These are phyloP conservation scores for Olyra latifolia DNA, from an alignment of 176 grass and related monocot species.

Conservation along the genomic window DNA sequence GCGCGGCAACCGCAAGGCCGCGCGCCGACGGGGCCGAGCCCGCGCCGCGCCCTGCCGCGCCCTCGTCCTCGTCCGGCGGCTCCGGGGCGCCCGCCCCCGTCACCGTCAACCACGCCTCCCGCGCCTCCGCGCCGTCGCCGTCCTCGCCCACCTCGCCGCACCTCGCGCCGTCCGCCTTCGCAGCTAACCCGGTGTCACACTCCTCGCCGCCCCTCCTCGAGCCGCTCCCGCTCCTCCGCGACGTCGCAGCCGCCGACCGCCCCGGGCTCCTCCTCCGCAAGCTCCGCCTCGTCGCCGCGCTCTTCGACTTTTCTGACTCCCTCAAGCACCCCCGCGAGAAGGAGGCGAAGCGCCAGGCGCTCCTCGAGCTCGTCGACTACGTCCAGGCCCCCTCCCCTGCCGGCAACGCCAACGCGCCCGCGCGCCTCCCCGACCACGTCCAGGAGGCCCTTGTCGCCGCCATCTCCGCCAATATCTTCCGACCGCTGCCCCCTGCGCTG, in stretches of 20 bases:
- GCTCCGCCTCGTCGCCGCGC: constrained; percentile 71
- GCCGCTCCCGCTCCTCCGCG: constrained; percentile 72
- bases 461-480: constrained; percentile 79
- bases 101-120: constrained; percentile 77
- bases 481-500: constrained; percentile 60
- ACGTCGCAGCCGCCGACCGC: constrained; percentile 66
- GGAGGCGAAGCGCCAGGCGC: constrained; percentile 83
- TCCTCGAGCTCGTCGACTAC: constrained; percentile 84
- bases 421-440: constrained; percentile 62
- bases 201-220: constrained; percentile 59
- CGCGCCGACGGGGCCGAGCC: constrained; percentile 50
- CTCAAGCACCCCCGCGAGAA: constrained; percentile 73
- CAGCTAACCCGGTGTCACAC: constrained; percentile 4
- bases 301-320: constrained; percentile 78
- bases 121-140: constrained; percentile 44
- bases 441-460: constrained; percentile 70
- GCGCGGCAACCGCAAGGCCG: constrained; percentile 60
- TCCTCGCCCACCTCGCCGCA: constrained; percentile 47
- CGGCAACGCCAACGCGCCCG: constrained; percentile 29
- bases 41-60: constrained; percentile 22
- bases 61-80: constrained; percentile 42
- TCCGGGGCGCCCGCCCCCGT: constrained; percentile 44
- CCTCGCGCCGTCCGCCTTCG: constrained; percentile 19
- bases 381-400: constrained; percentile 57
- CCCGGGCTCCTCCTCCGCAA: constrained; percentile 69